These are phyloP conservation scores for Mucor piriformis DNA, from an alignment of 371 early-diverging fungal genomes.

Conservation along the genomic window DNA sequence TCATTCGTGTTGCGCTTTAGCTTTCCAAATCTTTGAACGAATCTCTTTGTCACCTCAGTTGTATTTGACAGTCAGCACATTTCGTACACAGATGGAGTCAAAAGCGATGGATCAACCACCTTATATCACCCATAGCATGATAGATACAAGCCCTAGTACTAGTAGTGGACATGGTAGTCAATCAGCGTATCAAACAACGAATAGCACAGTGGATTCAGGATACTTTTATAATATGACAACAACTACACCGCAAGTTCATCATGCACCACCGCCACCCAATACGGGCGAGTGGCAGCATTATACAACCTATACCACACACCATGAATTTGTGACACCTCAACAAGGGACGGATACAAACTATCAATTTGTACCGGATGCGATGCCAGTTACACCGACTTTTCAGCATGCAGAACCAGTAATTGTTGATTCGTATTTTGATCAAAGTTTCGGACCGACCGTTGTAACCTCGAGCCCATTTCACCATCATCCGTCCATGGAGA, in stretches of 20 bases:
- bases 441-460: too few species aligned
- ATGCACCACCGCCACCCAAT: background rate
- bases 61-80: conserved; percentile 10
- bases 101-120: background rate
- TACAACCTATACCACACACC: background rate
- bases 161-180: background rate
- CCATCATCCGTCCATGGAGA: background rate
- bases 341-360: background rate
- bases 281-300: background rate
- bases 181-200: background rate
- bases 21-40: conserved; percentile 17
- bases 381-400: background rate
- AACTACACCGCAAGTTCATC: background rate
- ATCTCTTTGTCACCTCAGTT: conserved; percentile 16
- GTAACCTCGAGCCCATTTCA: too few species aligned
- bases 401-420: background rate
- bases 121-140: too few species aligned
- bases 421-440: background rate
- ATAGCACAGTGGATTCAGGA: background rate
- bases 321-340: background rate
- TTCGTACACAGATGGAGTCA: conserved; percentile 5
- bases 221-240: background rate
- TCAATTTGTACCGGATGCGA: background rate
- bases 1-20: background rate
- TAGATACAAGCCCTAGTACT: background rate